Evolutionary conservation across 1,284 basidiomycete genomes (phyloP).

Genomic region (Ustilago curta): DNA sequence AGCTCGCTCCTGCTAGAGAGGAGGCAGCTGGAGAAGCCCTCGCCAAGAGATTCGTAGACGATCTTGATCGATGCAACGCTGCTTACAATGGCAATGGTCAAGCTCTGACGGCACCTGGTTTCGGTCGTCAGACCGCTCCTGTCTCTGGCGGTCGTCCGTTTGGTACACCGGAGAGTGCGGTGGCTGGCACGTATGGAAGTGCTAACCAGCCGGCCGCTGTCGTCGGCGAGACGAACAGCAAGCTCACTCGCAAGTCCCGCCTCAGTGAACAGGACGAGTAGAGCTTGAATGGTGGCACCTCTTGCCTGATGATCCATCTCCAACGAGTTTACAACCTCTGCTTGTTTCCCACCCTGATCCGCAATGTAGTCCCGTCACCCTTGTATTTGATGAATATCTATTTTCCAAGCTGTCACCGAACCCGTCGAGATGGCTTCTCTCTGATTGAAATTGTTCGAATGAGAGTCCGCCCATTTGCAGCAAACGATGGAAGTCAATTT

Average conservation of each 20-base stretch:
- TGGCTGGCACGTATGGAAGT: too few relatives aligned
- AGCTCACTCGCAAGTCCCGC: not conserved
- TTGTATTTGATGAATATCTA: too few relatives aligned
- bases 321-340: too few relatives aligned
- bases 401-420: too few relatives aligned
- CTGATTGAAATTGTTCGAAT: too few relatives aligned
- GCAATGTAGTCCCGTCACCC: too few relatives aligned
- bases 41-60: constrained; percentile 10
- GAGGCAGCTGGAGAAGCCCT: constrained; percentile 4
- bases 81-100: constrained; percentile 1
- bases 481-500: not conserved
- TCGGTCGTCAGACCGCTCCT: not conserved
- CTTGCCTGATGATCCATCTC: not conserved
- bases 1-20: constrained; percentile 13
- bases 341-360: too few relatives aligned
- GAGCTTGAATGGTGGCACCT: too few relatives aligned
- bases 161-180: not conserved
- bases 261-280: constrained; percentile 1
- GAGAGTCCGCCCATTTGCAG: not conserved
- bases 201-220: too few relatives aligned
- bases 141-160: not conserved
- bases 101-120: not conserved
- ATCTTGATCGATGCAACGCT: constrained; percentile 4
- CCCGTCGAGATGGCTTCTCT: too few relatives aligned
- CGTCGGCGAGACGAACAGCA: too few relatives aligned